Evolutionary conservation across 352 stramenopile species (phyloP).

Genomic region (Phytophthora sansomeana): DNA sequence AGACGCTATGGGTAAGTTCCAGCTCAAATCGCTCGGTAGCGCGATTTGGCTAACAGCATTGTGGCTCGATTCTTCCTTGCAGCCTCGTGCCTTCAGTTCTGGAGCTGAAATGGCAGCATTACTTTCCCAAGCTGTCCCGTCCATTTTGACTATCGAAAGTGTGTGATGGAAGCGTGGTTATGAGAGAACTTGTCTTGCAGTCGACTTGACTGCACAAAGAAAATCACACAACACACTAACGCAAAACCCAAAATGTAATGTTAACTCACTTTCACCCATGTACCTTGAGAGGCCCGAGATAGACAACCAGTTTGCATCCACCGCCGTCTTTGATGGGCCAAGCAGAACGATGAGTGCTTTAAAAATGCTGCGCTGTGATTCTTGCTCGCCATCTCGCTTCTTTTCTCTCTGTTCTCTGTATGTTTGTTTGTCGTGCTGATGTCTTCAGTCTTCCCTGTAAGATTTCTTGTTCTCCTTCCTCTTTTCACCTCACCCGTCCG

Average conservation of each 20-base stretch:
- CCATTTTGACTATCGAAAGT: constrained; percentile 20
- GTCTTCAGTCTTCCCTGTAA: constrained; percentile 50
- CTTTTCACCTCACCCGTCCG: constrained; percentile 20
- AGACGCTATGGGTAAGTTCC: constrained; percentile 65
- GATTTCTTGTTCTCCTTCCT: constrained; percentile 37
- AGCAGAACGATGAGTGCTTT: constrained; percentile 28
- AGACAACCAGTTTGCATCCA: constrained; percentile 16
- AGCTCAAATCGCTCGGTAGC: neutral
- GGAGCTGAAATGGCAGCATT: constrained; percentile 59
- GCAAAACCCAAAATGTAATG: constrained; percentile 42
- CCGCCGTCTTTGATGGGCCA: constrained; percentile 21
- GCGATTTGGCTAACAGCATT: neutral
- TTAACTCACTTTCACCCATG: constrained; percentile 42
- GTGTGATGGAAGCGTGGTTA: neutral
- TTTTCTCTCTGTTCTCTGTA: constrained; percentile 36
- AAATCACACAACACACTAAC: constrained; percentile 29
- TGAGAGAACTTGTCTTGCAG: neutral
- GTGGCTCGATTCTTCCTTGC: neutral
- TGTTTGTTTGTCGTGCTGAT: constrained; percentile 43
- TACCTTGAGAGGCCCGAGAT: constrained; percentile 19
- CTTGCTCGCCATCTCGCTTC: constrained; percentile 34
- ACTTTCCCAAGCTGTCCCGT: constrained; percentile 47
- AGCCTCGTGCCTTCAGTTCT: constrained; percentile 63
- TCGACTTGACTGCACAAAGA: constrained; percentile 7
- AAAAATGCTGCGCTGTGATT: constrained; percentile 43